Percentiles rank a stretch among this genome's conserved stretches.
Conservation (phyloP, 169 alveolate genomes). For the Hammondia hammondi region DNA sequence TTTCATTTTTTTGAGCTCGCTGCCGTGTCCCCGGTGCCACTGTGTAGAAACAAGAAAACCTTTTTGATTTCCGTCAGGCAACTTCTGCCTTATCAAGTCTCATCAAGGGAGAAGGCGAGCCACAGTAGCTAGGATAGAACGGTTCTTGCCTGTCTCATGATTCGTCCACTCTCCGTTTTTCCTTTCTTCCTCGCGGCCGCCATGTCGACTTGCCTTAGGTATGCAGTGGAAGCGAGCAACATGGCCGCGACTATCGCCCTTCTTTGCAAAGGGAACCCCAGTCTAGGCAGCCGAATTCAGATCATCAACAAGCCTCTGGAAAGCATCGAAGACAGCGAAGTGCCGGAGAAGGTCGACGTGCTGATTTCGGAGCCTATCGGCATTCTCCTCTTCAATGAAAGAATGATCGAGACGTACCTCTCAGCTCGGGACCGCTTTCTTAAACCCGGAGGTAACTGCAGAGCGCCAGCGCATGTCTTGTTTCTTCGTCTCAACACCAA, state of each 20-base stretch:
- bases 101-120: no score
- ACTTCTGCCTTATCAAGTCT: no score
- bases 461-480: not conserved
- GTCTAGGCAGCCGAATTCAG: not conserved
- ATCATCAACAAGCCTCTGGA: conserved; percentile 4
- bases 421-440: conserved; percentile 73
- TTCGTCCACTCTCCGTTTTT: no score
- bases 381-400: conserved; percentile 74
- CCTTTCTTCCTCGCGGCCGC: no score
- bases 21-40: no score
- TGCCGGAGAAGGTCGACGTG: conserved; percentile 65
- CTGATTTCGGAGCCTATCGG: conserved; percentile 78
- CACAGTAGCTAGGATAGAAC: no score
- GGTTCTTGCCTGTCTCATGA: no score
- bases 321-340: not conserved
- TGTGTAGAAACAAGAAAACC: no score
- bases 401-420: conserved; percentile 78
- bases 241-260: conserved; percentile 38
- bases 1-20: no score
- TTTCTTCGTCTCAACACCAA: not conserved
- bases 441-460: conserved; percentile 71
- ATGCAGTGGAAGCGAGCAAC: conserved; percentile 68
- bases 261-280: conserved; percentile 32
- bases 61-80: no score
- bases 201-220: not conserved